A percentile compares a stretch with the other conserved stretches of the same genome.
Evolutionary conservation across 345 rosid genomes (phyloP).

Genomic region (Angophora floribunda): DNA sequence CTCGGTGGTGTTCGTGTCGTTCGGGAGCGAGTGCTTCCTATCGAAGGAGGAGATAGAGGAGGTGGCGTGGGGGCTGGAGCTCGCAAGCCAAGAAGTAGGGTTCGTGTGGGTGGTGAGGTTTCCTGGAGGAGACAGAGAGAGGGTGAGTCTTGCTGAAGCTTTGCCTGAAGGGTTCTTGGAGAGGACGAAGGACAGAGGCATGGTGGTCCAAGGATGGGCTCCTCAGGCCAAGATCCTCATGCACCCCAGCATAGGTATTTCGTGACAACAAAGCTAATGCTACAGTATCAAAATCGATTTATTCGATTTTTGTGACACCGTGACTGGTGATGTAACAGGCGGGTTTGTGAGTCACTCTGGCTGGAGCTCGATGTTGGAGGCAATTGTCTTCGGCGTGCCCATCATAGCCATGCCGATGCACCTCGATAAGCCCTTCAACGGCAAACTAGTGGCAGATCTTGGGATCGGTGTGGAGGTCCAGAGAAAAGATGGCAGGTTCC

Average conservation of each 20-base stretch:
- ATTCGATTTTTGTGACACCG: background rate
- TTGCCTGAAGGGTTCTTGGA: constrained; percentile 14
- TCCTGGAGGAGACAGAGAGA: background rate
- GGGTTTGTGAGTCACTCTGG: constrained; percentile 38
- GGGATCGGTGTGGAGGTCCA: constrained; percentile 18
- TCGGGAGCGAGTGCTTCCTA: constrained; percentile 19
- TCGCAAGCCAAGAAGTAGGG: background rate
- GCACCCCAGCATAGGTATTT: constrained; percentile 4
- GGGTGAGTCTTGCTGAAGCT: background rate
- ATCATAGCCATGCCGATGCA: constrained; percentile 22
- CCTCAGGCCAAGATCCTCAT: constrained; percentile 18
- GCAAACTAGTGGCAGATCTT: constrained; percentile 10
- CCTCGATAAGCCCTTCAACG: constrained; percentile 19
- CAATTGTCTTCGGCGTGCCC: constrained; percentile 20
- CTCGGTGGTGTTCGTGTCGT: constrained; percentile 11
- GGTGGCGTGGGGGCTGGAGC: constrained; percentile 18
- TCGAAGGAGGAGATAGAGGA: constrained; percentile 15
- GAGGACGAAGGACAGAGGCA: constrained; percentile 6
- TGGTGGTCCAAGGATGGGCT: constrained; percentile 23
- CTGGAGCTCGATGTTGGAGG: constrained; percentile 25
- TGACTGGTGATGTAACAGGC: background rate
- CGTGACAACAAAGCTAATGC: background rate
- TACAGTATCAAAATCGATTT: background rate
- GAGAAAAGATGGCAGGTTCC: constrained; percentile 3
- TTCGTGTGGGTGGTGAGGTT: constrained; percentile 28